A percentile compares a stretch with the other conserved stretches of the same genome.
phyloP scores from a whole-genome alignment of 2,329 filamentous ascomycete species.

The Tolypocladium album region DNA sequence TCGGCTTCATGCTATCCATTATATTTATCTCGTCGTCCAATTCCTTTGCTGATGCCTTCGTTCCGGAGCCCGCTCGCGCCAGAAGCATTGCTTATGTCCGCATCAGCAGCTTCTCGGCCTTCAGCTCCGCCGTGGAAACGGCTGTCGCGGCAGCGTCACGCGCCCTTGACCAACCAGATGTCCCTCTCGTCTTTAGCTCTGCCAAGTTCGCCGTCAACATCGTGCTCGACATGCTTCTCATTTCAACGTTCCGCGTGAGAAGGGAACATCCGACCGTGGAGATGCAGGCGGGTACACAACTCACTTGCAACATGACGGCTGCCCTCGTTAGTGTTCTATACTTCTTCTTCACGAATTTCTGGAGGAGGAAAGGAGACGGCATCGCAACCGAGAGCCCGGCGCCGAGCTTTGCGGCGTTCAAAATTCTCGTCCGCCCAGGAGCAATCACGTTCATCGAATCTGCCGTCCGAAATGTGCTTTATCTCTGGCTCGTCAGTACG shows the following conservation, averaged over 20 bases:
- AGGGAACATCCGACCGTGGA: conserved; percentile 45
- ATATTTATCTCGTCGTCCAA: conserved; percentile 43
- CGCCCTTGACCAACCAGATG: conserved; percentile 58
- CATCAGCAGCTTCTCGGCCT: conserved; percentile 50
- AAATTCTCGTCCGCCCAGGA: conserved; percentile 44
- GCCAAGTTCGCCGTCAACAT: conserved; percentile 58
- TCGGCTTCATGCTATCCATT: conserved; percentile 50
- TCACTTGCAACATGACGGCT: conserved; percentile 48
- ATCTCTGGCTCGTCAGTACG: conserved; percentile 57
- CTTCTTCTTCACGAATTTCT: conserved; percentile 33
- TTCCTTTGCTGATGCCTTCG: conserved; percentile 45
- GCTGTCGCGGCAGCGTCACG: conserved; percentile 51
- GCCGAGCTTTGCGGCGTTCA: conserved; percentile 33
- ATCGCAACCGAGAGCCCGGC: not conserved
- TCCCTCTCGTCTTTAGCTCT: conserved; percentile 54
- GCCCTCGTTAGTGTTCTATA: conserved; percentile 47
- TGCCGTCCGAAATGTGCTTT: conserved; percentile 55
- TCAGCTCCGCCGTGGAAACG: conserved; percentile 52
- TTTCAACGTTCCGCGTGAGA: conserved; percentile 54
- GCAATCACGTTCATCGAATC: conserved; percentile 52
- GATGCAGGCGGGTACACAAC: conserved; percentile 51
- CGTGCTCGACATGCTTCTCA: conserved; percentile 52
- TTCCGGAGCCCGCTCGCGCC: conserved; percentile 45
- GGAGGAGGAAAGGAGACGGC: not conserved
- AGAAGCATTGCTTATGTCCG: conserved; percentile 53